Conservation (phyloP, 805 yeast genomes). For the Ogataea glucozyma region DNA sequence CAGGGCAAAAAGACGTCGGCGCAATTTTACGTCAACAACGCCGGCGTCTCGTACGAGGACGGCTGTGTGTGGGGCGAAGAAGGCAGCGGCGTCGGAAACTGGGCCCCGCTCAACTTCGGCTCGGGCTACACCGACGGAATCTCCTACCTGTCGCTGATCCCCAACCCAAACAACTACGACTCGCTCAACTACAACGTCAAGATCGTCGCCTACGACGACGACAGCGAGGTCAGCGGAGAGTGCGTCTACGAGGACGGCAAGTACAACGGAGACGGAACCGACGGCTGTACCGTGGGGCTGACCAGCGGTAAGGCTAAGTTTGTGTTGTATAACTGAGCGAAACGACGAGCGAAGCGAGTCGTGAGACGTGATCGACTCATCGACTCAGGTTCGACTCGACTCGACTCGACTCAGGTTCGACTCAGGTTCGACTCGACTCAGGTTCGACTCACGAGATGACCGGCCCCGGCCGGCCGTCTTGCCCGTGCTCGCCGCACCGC, state of each 20-base stretch:
- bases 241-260: constrained; percentile 81
- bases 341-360: background rate
- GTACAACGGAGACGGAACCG: constrained; percentile 68
- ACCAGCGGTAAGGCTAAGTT: constrained; percentile 80
- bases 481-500: too few relatives aligned
- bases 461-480: too few relatives aligned
- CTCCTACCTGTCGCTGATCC: constrained; percentile 70
- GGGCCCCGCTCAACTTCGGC: constrained; percentile 80
- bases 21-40: constrained; percentile 75
- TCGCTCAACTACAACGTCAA: constrained; percentile 69
- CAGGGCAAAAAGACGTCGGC: constrained; percentile 63
- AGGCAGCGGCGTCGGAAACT: constrained; percentile 67
- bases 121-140: constrained; percentile 63
- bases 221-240: constrained; percentile 62
- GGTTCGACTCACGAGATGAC: too few relatives aligned
- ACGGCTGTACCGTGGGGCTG: constrained; percentile 94
- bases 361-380: too few relatives aligned
- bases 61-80: constrained; percentile 73
- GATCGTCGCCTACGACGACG: constrained; percentile 72
- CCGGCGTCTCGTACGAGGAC: constrained; percentile 66
- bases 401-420: too few relatives aligned
- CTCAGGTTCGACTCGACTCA: too few relatives aligned
- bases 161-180: constrained; percentile 68
- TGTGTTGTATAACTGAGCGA: constrained; percentile 55
- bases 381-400: too few relatives aligned